These are phyloP conservation scores for Hygrocybe coccinea DNA, from an alignment of 768 basidiomycete species.

Conservation along the genomic window DNA sequence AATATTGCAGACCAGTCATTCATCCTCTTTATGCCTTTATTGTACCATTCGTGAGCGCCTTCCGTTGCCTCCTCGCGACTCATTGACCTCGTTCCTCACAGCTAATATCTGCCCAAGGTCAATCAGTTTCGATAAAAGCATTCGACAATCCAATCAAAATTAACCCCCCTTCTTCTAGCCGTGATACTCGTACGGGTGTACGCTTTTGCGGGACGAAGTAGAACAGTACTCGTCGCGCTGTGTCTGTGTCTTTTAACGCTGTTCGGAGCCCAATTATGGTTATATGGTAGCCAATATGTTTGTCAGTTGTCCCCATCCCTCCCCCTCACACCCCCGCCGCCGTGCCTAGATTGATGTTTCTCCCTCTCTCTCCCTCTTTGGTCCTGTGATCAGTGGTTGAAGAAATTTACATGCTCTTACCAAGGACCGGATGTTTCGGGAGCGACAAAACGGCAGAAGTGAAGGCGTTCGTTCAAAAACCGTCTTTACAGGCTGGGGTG, in stretches of 20 bases:
- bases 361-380: no score
- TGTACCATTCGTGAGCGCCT: conserved; percentile 19
- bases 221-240: conserved; percentile 9
- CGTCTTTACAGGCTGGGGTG: conserved; percentile 11
- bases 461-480: neutral
- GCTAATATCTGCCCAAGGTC: conserved; percentile 21
- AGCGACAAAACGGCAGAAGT: conserved; percentile 8
- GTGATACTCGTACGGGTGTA: conserved; percentile 23
- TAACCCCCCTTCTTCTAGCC: conserved; percentile 10
- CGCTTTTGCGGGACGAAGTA: conserved; percentile 25
- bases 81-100: neutral
- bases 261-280: conserved; percentile 19
- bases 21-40: conserved; percentile 19
- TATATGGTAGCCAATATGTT: conserved; percentile 17
- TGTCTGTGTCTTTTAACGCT: conserved; percentile 14
- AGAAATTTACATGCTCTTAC: conserved; percentile 6
- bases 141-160: neutral
- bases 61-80: neutral
- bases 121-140: neutral
- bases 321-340: neutral
- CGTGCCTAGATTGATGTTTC: neutral
- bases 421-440: conserved; percentile 10
- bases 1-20: conserved; percentile 17
- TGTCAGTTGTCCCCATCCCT: conserved; percentile 9
- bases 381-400: conserved; percentile 1